phyloP scores from a whole-genome alignment of 164 flowering plant genomes.

The Annona cherimola region DNA sequence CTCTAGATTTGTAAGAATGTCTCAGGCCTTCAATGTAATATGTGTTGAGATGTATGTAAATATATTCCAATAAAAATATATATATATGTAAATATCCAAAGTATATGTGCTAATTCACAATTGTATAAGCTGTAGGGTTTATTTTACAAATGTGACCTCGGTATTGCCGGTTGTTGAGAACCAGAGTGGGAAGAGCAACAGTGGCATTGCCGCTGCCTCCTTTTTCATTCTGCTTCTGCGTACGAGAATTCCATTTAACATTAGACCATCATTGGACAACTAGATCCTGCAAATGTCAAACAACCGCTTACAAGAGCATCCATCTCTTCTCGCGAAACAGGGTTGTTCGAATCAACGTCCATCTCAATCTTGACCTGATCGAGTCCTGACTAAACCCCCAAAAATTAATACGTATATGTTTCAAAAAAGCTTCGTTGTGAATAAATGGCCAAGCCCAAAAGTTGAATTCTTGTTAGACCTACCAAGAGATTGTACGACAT shows the following conservation, averaged over 20 bases:
- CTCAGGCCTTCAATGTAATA: too few species aligned
- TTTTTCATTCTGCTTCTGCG: constrained; percentile 89
- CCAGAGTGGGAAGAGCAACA: constrained; percentile 90
- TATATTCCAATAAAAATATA: too few species aligned
- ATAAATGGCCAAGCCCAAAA: neutral
- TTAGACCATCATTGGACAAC: neutral
- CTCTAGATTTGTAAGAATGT: too few species aligned
- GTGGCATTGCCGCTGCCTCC: constrained; percentile 98
- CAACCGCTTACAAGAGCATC: constrained; percentile 79
- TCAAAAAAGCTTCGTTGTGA: neutral
- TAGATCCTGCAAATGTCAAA: neutral
- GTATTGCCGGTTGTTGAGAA: constrained; percentile 91
- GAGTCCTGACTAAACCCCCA: constrained; percentile 45
- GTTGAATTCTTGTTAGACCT: constrained; percentile 3
- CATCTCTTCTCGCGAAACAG: constrained; percentile 84
- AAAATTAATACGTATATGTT: neutral
- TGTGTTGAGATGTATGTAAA: too few species aligned
- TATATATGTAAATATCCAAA: too few species aligned
- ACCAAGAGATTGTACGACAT: constrained; percentile 84
- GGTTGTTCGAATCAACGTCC: constrained; percentile 67
- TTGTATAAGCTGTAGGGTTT: too few species aligned
- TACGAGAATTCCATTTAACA: constrained; percentile 2
- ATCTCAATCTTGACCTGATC: constrained; percentile 63
- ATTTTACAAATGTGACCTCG: constrained; percentile 82
- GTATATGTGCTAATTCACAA: too few species aligned